A percentile compares a stretch with the other conserved stretches of the same genome.
Evolutionary conservation across 23 red algal genomes (phyloP).

Genomic region (Gracilaria vermiculophylla): DNA sequence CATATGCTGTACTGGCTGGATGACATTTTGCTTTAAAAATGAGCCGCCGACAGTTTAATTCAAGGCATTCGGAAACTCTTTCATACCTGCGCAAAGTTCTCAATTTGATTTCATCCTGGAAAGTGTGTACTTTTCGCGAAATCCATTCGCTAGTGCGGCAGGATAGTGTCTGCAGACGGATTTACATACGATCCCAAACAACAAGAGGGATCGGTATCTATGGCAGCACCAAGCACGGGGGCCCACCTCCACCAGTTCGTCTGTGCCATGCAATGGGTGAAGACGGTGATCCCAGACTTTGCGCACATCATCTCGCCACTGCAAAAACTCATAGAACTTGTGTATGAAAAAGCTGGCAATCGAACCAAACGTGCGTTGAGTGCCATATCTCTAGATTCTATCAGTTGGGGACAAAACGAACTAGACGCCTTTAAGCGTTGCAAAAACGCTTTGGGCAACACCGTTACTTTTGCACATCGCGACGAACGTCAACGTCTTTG

Average conservation of each 20-base stretch:
- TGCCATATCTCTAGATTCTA: neutral
- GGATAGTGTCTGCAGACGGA: neutral
- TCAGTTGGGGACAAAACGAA: neutral
- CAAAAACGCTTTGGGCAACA: neutral
- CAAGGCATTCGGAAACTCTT: neutral
- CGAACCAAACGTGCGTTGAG: neutral
- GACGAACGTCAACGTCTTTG: neutral
- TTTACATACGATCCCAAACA: neutral
- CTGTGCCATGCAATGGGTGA: neutral
- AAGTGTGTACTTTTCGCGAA: slow-evolving; percentile 11
- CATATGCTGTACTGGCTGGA: neutral
- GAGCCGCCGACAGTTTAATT: neutral
- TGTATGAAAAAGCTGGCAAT: neutral
- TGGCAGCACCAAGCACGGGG: neutral
- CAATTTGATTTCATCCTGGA: neutral
- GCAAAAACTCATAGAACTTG: neutral
- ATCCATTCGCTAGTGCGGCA: neutral
- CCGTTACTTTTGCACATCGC: neutral
- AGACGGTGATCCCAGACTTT: neutral
- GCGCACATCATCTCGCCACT: too few relatives aligned
- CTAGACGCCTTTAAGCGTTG: neutral
- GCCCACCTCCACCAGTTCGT: slow-evolving; percentile 1
- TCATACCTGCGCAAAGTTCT: neutral
- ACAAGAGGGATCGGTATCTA: neutral
- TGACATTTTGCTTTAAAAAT: neutral